Evolutionary conservation across 345 rosid species (phyloP), one percentile per base, ranked within the genome.

Genomic region (Eucalyptus curtisii): DNA sequence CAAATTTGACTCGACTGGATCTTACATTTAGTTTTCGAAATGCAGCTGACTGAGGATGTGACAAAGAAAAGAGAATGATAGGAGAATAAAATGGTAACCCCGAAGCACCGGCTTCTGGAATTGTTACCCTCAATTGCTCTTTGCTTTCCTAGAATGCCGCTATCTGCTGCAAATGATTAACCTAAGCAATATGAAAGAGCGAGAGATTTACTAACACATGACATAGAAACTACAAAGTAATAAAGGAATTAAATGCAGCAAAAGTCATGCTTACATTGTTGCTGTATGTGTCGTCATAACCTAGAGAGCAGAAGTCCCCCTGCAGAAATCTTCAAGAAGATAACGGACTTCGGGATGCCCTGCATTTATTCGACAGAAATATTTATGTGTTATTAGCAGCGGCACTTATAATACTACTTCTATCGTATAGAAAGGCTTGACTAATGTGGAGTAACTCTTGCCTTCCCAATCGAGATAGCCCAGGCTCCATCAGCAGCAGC

Each of bases 381-480:
- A 76, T 37, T 76, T 20, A 20, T 71, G 27, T 76, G 47, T 37
- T 6, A 11, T 40, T 76, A 76, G 84, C 84, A 11, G 84, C 4
- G 16, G 84, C 30, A 40, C 15, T 76, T 76, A 37, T 40, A 76
- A 40, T 40, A 40, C 15, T 40, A 76, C 47, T 76, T 40, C 84
- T 40, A 40, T 76, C 7, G 5, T 20, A 76, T 76, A 76, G 84
- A 20, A 20, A 76, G 30, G 84, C 47, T 76, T 44, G 30, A 76
- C 47, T 76, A 22, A 40, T 17, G 13, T 76, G 47, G 84, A 76
- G 84, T 76, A 76, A 40, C 40, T 40, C 95, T 89, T 92, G 95
- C 99, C 98, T 98, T 94, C 99, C 99, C 85, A 96, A 90, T 87
- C 91, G 92, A 86, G 94, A 94, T 79, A 98, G 97, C 93, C 95